Percentiles rank a stretch among this genome's conserved stretches.
Evolutionary conservation across 148 eudicot genomes (phyloP).

Genomic region (Vaccinium myrtillus): DNA sequence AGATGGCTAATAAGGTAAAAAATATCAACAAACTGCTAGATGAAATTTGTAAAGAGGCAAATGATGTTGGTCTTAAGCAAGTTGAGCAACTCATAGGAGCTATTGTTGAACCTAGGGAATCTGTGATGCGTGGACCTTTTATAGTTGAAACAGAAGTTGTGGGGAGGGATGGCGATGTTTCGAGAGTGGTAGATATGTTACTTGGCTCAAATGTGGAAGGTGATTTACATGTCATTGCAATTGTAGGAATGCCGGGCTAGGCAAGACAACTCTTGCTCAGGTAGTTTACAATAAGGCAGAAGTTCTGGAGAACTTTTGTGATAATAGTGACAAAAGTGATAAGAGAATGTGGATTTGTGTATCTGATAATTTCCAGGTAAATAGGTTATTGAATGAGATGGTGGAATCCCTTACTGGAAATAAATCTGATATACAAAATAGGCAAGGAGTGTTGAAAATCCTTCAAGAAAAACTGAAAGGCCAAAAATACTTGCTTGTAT

Average conservation of each 20-base stretch:
- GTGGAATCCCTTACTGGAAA: not conserved
- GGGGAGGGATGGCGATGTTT: conserved; percentile 1
- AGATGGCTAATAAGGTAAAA: not conserved
- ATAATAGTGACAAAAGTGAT: not conserved
- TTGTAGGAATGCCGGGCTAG: not conserved
- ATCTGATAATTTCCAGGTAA: not conserved
- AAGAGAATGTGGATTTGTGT: not conserved
- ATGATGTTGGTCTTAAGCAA: not conserved
- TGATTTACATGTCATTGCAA: not conserved
- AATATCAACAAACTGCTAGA: not conserved
- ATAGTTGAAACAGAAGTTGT: not conserved
- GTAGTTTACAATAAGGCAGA: not conserved
- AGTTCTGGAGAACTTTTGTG: not conserved
- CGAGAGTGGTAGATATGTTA: not conserved
- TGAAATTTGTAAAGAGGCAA: not conserved
- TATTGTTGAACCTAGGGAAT: not conserved
- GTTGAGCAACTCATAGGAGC: not conserved
- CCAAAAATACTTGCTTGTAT: not conserved
- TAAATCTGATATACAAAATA: not conserved
- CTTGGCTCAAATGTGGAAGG: not conserved
- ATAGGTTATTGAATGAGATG: not conserved
- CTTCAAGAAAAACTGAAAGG: not conserved
- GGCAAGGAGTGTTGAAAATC: not conserved
- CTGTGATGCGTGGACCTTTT: not conserved
- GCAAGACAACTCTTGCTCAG: not conserved